phyloP scores from a whole-genome alignment of 2,329 filamentous ascomycete species.

The Sphaerulina vaccinii region DNA sequence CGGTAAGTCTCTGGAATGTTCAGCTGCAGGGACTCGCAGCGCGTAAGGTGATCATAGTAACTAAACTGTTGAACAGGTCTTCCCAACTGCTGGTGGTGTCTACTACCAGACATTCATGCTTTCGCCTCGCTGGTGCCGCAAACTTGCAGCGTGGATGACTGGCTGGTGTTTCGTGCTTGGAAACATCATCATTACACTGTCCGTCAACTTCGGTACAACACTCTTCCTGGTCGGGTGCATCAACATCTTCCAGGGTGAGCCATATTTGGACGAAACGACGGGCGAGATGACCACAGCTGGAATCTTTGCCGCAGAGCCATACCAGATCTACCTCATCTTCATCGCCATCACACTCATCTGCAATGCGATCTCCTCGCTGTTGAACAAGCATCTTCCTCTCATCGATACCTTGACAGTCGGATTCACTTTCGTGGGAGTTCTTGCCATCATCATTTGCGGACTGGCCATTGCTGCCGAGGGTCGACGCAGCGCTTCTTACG shows the following conservation, averaged over 20 bases:
- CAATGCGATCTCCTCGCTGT: constrained; percentile 53
- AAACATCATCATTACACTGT: constrained; percentile 78
- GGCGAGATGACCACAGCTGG: constrained; percentile 41
- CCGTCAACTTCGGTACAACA: constrained; percentile 73
- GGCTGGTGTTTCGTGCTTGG: constrained; percentile 76
- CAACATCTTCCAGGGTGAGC: constrained; percentile 53
- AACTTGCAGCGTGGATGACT: constrained; percentile 66
- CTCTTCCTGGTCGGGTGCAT: constrained; percentile 56
- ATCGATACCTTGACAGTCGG: constrained; percentile 72
- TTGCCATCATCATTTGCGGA: constrained; percentile 62
- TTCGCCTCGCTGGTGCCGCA: constrained; percentile 59
- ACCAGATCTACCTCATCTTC: constrained; percentile 52
- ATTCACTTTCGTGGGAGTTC: constrained; percentile 70
- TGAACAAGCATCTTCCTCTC: constrained; percentile 55
- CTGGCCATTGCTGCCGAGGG: constrained; percentile 69
- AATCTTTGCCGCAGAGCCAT: constrained; percentile 46
- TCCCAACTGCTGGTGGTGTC: constrained; percentile 64
- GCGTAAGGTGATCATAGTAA: neutral
- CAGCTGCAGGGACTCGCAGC: neutral
- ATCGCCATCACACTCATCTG: constrained; percentile 50
- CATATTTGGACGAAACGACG: constrained; percentile 1
- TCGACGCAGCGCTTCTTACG: constrained; percentile 60
- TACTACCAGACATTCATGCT: constrained; percentile 81
- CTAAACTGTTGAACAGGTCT: constrained; percentile 26
- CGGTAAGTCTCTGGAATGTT: constrained; percentile 39